Conservation (phyloP, 1,139 yeast species). For the Barnettozyma hawaiiensis region DNA sequence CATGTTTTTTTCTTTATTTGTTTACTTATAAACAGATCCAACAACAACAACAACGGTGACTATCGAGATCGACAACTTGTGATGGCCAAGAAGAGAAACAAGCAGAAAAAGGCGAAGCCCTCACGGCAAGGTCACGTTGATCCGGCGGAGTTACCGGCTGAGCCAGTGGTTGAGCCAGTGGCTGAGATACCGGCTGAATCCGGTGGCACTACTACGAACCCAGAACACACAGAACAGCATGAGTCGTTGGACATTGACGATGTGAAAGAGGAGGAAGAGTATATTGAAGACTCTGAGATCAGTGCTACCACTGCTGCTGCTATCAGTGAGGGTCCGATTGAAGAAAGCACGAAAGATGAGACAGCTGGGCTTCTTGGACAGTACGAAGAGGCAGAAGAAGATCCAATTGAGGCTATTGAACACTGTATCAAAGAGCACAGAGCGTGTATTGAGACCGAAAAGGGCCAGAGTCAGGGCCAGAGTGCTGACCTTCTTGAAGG, state of each 20-base stretch:
- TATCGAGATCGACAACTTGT: no score
- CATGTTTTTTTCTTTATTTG: no score
- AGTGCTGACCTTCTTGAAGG: background rate
- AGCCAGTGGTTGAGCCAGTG: no score
- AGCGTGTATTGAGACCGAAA: background rate
- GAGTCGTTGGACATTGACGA: slow-evolving; percentile 3
- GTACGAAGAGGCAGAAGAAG: no score
- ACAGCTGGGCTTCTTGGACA: no score
- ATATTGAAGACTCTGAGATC: background rate
- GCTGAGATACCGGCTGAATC: no score
- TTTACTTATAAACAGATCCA: no score
- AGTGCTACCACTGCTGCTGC: background rate
- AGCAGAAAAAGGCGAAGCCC: background rate
- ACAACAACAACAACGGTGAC: no score
- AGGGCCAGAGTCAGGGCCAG: no score
- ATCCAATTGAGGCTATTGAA: background rate
- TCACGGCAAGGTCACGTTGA: background rate
- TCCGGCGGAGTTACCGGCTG: no score
- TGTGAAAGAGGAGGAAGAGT: slow-evolving; percentile 5
- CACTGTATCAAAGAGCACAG: background rate
- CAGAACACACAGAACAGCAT: background rate
- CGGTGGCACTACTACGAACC: no score
- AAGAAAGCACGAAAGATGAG: slow-evolving; percentile 6
- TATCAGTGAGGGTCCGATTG: background rate
- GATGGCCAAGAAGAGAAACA: background rate